phyloP scores from a whole-genome alignment of 306 rosid species.

The Oxytropis ochrocephala region DNA sequence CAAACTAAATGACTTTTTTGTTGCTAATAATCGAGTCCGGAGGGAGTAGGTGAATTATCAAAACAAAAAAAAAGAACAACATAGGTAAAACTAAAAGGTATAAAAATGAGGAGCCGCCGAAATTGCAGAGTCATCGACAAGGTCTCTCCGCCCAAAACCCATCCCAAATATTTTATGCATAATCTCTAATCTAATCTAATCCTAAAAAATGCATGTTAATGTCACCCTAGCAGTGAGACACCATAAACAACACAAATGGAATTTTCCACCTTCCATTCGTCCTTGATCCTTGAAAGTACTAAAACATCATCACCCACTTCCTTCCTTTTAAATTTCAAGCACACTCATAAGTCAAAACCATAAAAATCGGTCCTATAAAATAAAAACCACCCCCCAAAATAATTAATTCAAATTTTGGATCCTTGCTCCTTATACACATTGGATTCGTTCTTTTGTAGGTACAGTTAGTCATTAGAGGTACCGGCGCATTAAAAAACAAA shows the following conservation, averaged over 20 bases:
- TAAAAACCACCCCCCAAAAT: background rate
- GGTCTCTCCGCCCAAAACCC: slow-evolving; percentile 6
- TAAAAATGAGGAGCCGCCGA: too few relatives aligned
- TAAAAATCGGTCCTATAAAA: slow-evolving; percentile 20
- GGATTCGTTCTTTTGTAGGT: background rate
- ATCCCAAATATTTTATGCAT: background rate
- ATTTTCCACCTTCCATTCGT: background rate
- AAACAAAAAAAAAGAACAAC: too few relatives aligned
- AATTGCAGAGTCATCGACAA: slow-evolving; percentile 20
- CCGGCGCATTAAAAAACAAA: background rate
- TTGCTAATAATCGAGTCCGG: too few relatives aligned
- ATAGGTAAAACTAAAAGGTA: too few relatives aligned
- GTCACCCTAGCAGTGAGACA: slow-evolving; percentile 4
- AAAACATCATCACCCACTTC: background rate
- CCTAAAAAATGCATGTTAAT: background rate
- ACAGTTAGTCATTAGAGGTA: background rate
- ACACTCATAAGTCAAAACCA: background rate
- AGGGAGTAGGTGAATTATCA: too few relatives aligned
- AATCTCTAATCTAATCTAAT: background rate
- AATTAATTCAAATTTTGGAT: slow-evolving; percentile 3
- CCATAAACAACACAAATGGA: background rate
- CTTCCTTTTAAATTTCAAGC: background rate
- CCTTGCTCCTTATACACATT: background rate
- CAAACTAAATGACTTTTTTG: too few relatives aligned
- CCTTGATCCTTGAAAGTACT: background rate